Evolutionary conservation across 2,329 filamentous ascomycete species (phyloP).

Genomic region (Setomelanomma holmii): DNA sequence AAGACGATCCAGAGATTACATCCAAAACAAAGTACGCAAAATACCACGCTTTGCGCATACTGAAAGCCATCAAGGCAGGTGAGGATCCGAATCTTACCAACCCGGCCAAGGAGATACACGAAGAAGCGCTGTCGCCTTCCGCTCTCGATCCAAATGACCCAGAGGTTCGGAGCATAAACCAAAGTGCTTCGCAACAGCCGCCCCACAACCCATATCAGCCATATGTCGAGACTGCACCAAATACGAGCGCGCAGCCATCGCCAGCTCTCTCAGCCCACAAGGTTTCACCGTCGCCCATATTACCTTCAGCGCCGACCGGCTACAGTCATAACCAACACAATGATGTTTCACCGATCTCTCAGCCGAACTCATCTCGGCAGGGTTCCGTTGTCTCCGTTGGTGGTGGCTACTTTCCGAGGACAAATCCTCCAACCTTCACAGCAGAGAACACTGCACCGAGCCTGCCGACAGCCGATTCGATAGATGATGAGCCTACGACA

Average conservation of each 20-base stretch:
- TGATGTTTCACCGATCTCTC: conserved; percentile 62
- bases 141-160: conserved; percentile 69
- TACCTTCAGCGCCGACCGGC: conserved; percentile 38
- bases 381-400: conserved; percentile 56
- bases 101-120: conserved; percentile 66
- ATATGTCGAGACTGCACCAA: conserved; percentile 66
- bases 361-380: conserved; percentile 52
- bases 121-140: conserved; percentile 44
- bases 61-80: conserved; percentile 87
- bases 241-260: conserved; percentile 60
- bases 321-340: conserved; percentile 49
- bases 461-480: conserved; percentile 46
- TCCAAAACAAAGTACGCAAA: conserved; percentile 96
- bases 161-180: conserved; percentile 65
- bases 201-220: conserved; percentile 50
- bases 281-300: conserved; percentile 53
- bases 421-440: conserved; percentile 55
- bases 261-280: conserved; percentile 49
- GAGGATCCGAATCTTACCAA: conserved; percentile 93
- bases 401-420: conserved; percentile 65
- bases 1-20: conserved; percentile 74
- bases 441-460: conserved; percentile 44
- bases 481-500: conserved; percentile 36
- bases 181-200: conserved; percentile 34
- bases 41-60: conserved; percentile 90